Base-by-base conservation (phyloP, 768 basidiomycete species). In the Suillus subalutaceus region DNA sequence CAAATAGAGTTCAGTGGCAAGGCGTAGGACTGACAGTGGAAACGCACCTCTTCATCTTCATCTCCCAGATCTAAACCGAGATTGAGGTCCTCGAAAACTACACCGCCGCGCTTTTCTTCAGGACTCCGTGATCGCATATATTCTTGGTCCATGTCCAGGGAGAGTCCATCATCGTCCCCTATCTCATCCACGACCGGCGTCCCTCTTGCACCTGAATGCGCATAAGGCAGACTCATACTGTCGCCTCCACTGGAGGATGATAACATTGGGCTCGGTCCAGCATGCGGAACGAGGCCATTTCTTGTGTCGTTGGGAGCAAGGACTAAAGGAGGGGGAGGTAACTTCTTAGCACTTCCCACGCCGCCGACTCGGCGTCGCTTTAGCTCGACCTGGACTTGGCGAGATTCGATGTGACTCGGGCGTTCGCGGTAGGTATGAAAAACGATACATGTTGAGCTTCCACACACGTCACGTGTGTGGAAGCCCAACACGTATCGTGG, bases 241-340 rank as follows among this genome's bases (percentile, higher is more conserved):
- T 26, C 26, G 26, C 26, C 80, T 83, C 77, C 73, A 59, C 78
- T 79, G 20, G 72, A 70, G 26, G 59, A 48, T 70, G 38, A 78
- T 35, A 67, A 78, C 32, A 78, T 59, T 13, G 83, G 79, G 64
- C 79, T 83, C 3, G 74, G 62, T 50, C 79, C 78, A 30, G 70
- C 67, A 6, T 82, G 78, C 32, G 83, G 71, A 38, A 74, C 71
- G 38, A 81, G 59, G 44, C 79, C 74, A 41, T 67, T 52, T 43
- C 68, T 63, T 71, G 71, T 40, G 64, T 80, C 70, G 66, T 80
- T 77, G 66, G 82, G 75, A 66, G 80, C 70, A 72, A 91, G 77
- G 30, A 85, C 79, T 65, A 91, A 75, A 16, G 89, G 90, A 2
- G 90, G 86, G 0, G 89, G 90, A 38, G 84, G 70, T 56, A 84